Conservation (phyloP, 73 alveolate genomes). For the Stentor roeselii region DNA sequence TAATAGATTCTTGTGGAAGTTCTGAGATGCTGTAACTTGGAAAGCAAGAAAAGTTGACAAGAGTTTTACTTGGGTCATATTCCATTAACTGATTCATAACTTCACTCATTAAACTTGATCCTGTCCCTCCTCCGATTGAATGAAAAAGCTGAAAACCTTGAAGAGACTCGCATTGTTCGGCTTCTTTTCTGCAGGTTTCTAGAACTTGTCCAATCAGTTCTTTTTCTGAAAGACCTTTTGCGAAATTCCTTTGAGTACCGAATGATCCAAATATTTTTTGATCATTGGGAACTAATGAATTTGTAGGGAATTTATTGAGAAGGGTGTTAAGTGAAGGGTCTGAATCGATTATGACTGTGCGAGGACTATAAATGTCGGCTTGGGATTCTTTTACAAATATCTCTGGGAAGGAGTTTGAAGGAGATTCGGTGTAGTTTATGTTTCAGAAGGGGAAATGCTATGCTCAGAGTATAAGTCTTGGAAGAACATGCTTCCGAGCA, state of each 20-base stretch:
- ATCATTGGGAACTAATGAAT: too few species aligned
- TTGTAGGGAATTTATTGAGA: too few species aligned
- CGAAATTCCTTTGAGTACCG: background rate
- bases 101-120: constrained; percentile 88
- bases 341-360: background rate
- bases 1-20: constrained; percentile 63
- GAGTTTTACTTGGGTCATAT: constrained; percentile 65
- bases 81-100: constrained; percentile 77
- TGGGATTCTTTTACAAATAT: background rate
- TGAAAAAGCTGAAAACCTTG: constrained; percentile 91
- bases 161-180: constrained; percentile 85
- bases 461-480: background rate
- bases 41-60: constrained; percentile 77
- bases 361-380: background rate
- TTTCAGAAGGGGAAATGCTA: background rate
- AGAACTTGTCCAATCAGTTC: background rate
- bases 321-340: too few species aligned
- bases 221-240: background rate
- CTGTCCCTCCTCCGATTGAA: constrained; percentile 96
- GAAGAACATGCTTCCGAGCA: background rate
- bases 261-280: background rate
- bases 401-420: background rate
- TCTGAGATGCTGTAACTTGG: constrained; percentile 38
- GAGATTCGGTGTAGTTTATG: background rate
- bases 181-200: constrained; percentile 78